Base-by-base conservation (phyloP, 441 rosid species). In the Erodium trifolium region DNA sequence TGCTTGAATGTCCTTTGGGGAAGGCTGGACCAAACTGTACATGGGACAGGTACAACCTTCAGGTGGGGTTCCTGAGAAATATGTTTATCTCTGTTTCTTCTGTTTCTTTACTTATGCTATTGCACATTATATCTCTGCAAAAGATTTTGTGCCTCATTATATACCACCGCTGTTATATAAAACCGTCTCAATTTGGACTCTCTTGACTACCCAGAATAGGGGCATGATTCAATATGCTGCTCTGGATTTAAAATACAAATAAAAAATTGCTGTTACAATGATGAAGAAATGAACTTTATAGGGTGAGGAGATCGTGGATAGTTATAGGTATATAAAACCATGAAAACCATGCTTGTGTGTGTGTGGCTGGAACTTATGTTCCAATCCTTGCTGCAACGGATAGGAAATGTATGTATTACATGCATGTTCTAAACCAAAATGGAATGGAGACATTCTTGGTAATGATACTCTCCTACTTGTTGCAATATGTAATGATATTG, bases 1-100 rank as follows among this genome's bases (percentile, higher is more conserved):
- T 85, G 66, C 79, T 81, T 4, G 85, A 85, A 8, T 93, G 98
- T 79, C 89, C 95, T 2, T 41, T 63, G 62, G 95, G 88, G 59
- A 91, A 83, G 85, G 92, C 96, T 69, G 97, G 99, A 75, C 74
- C 82, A 62, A 83, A 83, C 60, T 93, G 99, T 79, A 77, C 76
- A 3, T 85, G 78, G 67, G 84, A 88, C 74, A 91, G 77, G 72
- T 86, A 88, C 63, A 73, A 71, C 62, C 96, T 93, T 73, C 89
- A 87, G 93, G 99, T 93, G 71, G 69, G 78, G 23, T 53, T 68
- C 12, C 4, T 34, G 43, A 71, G 31, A 1, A 41, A 17, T 17
- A 45, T 13, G 27, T 5, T 18, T 12, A 27, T 4, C n/a, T 11
- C 5, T 14, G 14, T 63, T 35, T 73, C 13, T 41, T 55, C 19